Conservation (phyloP, 129 eudicot genomes). For the Scalesia atractyloides region DNA sequence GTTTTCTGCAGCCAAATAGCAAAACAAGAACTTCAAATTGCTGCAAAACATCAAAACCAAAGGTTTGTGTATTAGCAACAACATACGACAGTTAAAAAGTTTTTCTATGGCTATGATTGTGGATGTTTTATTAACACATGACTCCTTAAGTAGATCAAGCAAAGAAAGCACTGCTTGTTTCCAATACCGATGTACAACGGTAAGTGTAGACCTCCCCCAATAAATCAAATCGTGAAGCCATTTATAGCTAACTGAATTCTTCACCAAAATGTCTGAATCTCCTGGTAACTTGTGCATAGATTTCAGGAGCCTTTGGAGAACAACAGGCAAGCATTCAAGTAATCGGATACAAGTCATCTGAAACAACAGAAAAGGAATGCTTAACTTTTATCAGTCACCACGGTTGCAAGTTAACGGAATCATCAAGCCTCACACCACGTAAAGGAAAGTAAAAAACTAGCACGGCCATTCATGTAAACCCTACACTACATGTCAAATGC, state of each 20-base stretch:
- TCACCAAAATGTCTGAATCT: conserved; percentile 35
- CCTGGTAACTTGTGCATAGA: conserved; percentile 34
- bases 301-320: conserved; percentile 51
- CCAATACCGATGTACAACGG: conserved; percentile 85
- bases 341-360: conserved; percentile 97
- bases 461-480: conserved; percentile 7
- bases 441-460: neutral
- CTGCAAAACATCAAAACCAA: conserved; percentile 9
- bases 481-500: conserved; percentile 14
- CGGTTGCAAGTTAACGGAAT: neutral
- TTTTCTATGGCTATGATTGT: conserved; percentile 53
- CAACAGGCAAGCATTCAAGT: conserved; percentile 78
- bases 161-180: conserved; percentile 64
- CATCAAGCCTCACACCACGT: conserved; percentile 7
- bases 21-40: conserved; percentile 19
- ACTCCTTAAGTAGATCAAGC: conserved; percentile 58
- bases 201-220: conserved; percentile 89
- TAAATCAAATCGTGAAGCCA: conserved; percentile 84
- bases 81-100: conserved; percentile 65
- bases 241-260: conserved; percentile 35
- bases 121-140: conserved; percentile 46
- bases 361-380: conserved; percentile 30
- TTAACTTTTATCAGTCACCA: conserved; percentile 1
- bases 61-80: neutral
- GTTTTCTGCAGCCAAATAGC: conserved; percentile 52